These are phyloP conservation scores for Diversispora eburnea DNA, from an alignment of 192 early-diverging fungal genomes.

Conservation along the genomic window DNA sequence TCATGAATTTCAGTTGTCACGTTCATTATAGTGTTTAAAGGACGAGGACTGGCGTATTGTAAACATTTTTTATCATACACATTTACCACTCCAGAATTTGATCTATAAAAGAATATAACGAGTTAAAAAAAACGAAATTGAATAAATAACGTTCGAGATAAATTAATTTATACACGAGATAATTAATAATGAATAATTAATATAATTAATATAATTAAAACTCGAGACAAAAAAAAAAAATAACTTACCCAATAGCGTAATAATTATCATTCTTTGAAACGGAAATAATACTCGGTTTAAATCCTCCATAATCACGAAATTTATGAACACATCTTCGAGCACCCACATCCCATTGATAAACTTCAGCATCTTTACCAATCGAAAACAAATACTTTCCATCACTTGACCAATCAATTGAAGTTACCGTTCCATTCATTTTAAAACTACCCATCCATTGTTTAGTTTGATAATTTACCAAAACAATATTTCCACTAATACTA, in stretches of 20 bases:
- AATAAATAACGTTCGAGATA: neutral
- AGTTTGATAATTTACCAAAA: conserved; percentile 69
- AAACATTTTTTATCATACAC: conserved; percentile 68
- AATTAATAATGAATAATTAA: no score
- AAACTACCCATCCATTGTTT: conserved; percentile 87
- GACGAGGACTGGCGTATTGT: conserved; percentile 49
- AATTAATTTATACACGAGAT: neutral
- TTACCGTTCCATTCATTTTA: conserved; percentile 84
- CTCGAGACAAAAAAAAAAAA: neutral
- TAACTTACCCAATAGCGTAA: conserved; percentile 77
- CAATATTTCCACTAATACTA: conserved; percentile 78
- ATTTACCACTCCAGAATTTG: conserved; percentile 84
- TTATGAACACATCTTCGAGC: conserved; percentile 68
- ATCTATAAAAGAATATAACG: conserved; percentile 49
- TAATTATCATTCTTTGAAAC: conserved; percentile 71
- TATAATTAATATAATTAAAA: no score
- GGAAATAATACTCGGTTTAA: conserved; percentile 68
- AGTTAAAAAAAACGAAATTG: neutral
- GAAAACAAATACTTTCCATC: conserved; percentile 78
- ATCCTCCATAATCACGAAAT: conserved; percentile 79
- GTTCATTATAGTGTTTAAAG: conserved; percentile 77
- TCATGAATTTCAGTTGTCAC: conserved; percentile 77
- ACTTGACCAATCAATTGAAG: conserved; percentile 69
- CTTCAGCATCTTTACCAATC: conserved; percentile 75
- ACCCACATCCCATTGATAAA: conserved; percentile 87